Conservation (phyloP, 148 eudicot genomes). For the Agrostemma githago region DNA sequence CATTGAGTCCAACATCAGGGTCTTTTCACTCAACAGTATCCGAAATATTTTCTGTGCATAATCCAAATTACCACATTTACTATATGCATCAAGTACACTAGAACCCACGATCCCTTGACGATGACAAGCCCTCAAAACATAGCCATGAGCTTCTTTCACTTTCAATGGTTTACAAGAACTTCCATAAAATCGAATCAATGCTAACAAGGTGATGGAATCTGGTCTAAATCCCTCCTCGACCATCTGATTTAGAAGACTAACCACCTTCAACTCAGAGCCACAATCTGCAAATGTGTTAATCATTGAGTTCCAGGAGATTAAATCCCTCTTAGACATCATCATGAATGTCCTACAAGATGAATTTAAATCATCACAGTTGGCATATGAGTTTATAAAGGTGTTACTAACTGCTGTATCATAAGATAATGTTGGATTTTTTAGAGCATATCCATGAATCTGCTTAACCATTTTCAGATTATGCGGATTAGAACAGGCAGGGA, state of each 20-base stretch:
- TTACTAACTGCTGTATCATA: too few relatives aligned
- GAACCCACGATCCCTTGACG: constrained; percentile 35
- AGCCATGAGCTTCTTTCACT: too few relatives aligned
- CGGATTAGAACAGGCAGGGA: constrained; percentile 51
- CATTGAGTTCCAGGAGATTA: too few relatives aligned
- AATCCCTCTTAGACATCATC: too few relatives aligned
- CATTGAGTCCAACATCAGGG: constrained; percentile 31
- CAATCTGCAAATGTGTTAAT: constrained; percentile 36
- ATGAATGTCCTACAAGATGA: constrained; percentile 40
- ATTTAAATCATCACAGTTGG: constrained; percentile 42
- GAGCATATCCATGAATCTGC: constrained; percentile 45
- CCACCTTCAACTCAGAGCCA: constrained; percentile 30
- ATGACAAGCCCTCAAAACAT: constrained; percentile 25
- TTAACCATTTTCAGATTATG: constrained; percentile 35
- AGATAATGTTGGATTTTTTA: constrained; percentile 31
- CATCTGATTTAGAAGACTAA: too few relatives aligned
- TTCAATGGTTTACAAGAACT: constrained; percentile 27
- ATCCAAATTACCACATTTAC: too few relatives aligned
- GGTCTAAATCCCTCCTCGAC: too few relatives aligned
- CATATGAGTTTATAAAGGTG: constrained; percentile 54
- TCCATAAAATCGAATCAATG: constrained; percentile 48
- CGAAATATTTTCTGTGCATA: constrained; percentile 48
- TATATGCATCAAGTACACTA: too few relatives aligned
- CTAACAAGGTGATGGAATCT: constrained; percentile 42
- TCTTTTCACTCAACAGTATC: constrained; percentile 26